These are phyloP conservation scores for Kazachstania bromeliacearum DNA, from an alignment of 805 yeast species.

Conservation along the genomic window DNA sequence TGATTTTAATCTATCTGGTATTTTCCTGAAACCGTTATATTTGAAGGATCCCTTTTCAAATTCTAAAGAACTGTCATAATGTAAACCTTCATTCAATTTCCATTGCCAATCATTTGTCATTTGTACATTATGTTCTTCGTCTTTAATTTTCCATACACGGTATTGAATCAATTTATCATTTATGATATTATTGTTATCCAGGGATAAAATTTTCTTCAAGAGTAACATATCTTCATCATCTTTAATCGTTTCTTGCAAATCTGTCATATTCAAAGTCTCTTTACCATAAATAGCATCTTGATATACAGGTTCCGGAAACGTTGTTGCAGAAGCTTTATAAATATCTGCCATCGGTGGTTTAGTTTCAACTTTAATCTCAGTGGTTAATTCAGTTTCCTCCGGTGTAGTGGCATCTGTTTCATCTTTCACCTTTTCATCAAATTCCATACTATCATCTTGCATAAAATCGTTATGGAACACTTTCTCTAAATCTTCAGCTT, in stretches of 20 bases:
- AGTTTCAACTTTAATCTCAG: not conserved
- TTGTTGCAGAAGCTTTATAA: constrained; percentile 43
- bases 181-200: not conserved
- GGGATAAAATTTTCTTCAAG: constrained; percentile 36
- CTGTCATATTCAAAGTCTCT: constrained; percentile 27
- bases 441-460: not conserved
- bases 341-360: constrained; percentile 3
- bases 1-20: constrained; percentile 61
- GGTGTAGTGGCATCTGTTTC: constrained; percentile 3
- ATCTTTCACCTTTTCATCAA: not conserved
- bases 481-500: not conserved
- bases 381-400: not conserved
- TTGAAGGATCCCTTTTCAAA: constrained; percentile 48
- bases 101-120: constrained; percentile 12
- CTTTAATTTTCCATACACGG: constrained; percentile 18
- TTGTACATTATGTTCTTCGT: constrained; percentile 8
- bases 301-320: constrained; percentile 47
- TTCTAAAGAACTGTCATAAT: constrained; percentile 26
- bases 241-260: constrained; percentile 45
- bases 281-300: constrained; percentile 27
- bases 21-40: constrained; percentile 64
- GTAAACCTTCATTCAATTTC: constrained; percentile 19
- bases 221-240: constrained; percentile 68
- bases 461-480: not conserved
- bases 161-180: constrained; percentile 9